Base-by-base conservation (phyloP, 139 green algal species). In the Picochlorum sp. region DNA sequence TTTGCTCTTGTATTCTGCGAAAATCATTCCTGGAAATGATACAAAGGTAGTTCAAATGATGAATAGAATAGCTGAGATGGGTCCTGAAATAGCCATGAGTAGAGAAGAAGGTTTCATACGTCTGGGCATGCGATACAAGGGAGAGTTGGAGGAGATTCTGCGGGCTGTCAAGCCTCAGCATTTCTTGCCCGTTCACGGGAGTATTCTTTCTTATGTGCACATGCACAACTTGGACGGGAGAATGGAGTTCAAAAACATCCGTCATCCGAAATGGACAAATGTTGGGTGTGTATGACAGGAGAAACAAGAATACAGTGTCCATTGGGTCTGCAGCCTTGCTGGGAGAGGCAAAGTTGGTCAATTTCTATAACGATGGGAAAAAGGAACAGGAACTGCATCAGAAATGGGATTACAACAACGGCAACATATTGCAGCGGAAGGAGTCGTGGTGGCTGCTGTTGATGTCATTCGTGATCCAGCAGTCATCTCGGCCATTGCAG, bases 151-250 rank as follows among this genome's bases (percentile, higher is more conserved):
- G 69, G 92, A 97, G 82, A 72, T 97, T 32, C 67, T 99, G 61
- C 74, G 81, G 13, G 73, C 88, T 16, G 82, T 96, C 11, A 90
- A 94, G 69, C 94, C 94, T 14, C 88, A 98, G 78, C 89, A 97
- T 81, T 99, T 99, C 68, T 72, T 99, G 66, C 94, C 94, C 0
- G 90, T 99, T 49, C 94, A 99, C 66, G 94, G 93, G 94, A 98
- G 86, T 96, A 94, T 70, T 73, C 85, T 10, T 97, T 98, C 79
- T 81, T 98, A 52, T 89, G 81, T 47, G 89, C 87, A 56, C 92
- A 98, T 73, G 92, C 94, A 20, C 67, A 77, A 47, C 61, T 79
- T 26, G 72, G 60, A 1, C 62, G 63, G 4, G 55, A 77, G 0
- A 72, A 70, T 45, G 74, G 74, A 62, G 72, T 92, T 38, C 61